A percentile compares a stretch with the other conserved stretches of the same genome.
Evolutionary conservation across 2,329 filamentous ascomycete species (phyloP).

Genomic region (Orbilia javanica): DNA sequence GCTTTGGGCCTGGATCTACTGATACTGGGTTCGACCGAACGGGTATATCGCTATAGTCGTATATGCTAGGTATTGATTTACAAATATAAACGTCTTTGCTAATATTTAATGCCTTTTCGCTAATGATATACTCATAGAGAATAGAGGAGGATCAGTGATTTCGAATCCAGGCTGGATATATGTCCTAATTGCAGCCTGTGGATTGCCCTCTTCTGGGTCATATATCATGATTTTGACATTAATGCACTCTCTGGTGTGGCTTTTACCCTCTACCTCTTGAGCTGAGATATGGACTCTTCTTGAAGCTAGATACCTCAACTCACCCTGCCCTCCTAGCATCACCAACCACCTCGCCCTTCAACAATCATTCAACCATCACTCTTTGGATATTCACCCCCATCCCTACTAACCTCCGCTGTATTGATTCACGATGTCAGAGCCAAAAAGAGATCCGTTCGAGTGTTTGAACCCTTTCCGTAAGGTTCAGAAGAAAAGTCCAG

Average conservation of each 20-base stretch:
- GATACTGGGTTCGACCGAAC: no score
- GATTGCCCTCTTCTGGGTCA: no score
- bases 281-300: background rate
- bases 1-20: no score
- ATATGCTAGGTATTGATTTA: no score
- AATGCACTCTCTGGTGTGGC: no score
- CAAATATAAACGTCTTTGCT: no score
- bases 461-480: slow-evolving; percentile 25
- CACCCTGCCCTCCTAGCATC: background rate
- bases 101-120: no score
- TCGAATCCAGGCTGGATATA: no score
- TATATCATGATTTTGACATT: background rate
- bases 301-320: background rate
- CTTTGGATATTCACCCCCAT: background rate
- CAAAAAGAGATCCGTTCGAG: slow-evolving; percentile 31
- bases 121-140: no score
- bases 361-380: background rate
- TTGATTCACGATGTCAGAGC: slow-evolving; percentile 5
- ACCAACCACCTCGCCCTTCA: background rate
- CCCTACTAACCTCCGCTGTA: background rate
- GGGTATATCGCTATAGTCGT: no score
- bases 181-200: no score
- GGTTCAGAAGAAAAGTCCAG: background rate
- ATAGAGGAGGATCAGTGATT: no score
- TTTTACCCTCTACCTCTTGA: background rate